Conservation (phyloP, 129 eudicot species). For the Artemisia argyi region DNA sequence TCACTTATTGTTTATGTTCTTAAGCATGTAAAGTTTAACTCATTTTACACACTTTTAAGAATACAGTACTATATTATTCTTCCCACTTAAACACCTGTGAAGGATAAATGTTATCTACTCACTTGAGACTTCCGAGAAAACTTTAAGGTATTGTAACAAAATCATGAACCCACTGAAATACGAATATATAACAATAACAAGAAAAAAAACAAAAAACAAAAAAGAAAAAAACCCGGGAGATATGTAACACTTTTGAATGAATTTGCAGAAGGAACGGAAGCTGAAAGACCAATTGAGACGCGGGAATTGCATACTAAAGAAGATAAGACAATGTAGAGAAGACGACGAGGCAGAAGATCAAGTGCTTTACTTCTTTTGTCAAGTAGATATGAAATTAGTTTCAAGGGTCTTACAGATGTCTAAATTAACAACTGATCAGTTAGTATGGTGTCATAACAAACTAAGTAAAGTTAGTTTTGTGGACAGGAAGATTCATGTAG, state of each 20-base stretch:
- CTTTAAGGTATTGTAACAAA: too few relatives aligned
- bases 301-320: constrained; percentile 72
- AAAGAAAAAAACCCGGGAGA: not conserved
- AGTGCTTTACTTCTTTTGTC: constrained; percentile 77
- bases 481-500: constrained; percentile 62
- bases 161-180: too few relatives aligned
- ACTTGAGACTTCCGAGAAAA: too few relatives aligned
- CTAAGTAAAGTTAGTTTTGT: constrained; percentile 63
- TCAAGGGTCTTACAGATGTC: constrained; percentile 82
- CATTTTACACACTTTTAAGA: too few relatives aligned
- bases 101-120: too few relatives aligned
- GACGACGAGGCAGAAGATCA: constrained; percentile 53
- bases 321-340: constrained; percentile 41
- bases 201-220: too few relatives aligned
- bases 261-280: constrained; percentile 79
- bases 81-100: too few relatives aligned
- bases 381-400: constrained; percentile 85
- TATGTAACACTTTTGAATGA: not conserved
- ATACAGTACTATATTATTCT: too few relatives aligned
- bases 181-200: not conserved
- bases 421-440: constrained; percentile 69
- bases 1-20: too few relatives aligned
- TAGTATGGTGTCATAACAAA: constrained; percentile 82
- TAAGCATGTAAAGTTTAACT: too few relatives aligned
- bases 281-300: constrained; percentile 66